Percentiles rank a stretch among this genome's conserved stretches.
Evolutionary conservation across 208 protist species (phyloP).

Genomic region (Hexamita inflata): DNA sequence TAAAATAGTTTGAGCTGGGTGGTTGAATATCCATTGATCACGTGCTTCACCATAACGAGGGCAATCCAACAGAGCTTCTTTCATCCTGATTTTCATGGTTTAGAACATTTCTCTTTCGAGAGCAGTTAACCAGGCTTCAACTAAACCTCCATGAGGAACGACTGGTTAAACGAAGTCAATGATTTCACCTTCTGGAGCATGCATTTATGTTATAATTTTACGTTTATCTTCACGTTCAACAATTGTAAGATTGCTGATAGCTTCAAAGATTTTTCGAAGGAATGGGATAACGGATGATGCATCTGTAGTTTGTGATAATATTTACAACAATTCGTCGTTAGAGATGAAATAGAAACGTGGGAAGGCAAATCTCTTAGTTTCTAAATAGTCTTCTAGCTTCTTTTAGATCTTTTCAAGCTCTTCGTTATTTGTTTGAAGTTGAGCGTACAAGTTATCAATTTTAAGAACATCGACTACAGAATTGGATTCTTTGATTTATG

Average conservation of each 20-base stretch:
- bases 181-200: conserved; percentile 37
- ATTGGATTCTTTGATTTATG: conserved; percentile 57
- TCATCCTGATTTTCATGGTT: conserved; percentile 62
- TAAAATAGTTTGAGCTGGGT: conserved; percentile 73
- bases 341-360: conserved; percentile 83
- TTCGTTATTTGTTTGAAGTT: conserved; percentile 60
- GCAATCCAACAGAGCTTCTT: conserved; percentile 57
- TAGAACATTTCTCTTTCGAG: conserved; percentile 76
- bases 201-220: conserved; percentile 30
- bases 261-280: conserved; percentile 82
- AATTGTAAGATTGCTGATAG: conserved; percentile 56
- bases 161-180: conserved; percentile 27
- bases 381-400: conserved; percentile 66
- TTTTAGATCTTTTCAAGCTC: conserved; percentile 79
- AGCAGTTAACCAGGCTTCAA: conserved; percentile 74
- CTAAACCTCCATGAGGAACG: conserved; percentile 22
- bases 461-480: conserved; percentile 58
- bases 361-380: conserved; percentile 59
- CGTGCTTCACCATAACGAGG: conserved; percentile 37
- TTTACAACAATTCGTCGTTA: conserved; percentile 88
- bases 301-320: conserved; percentile 84
- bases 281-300: conserved; percentile 76
- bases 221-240: conserved; percentile 33
- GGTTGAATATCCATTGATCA: conserved; percentile 67
- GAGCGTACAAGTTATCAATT: conserved; percentile 55